Evolutionary conservation across 768 basidiomycete species (phyloP), one percentile per base, ranked within the genome.

Genomic region (Lactarius trivialis): DNA sequence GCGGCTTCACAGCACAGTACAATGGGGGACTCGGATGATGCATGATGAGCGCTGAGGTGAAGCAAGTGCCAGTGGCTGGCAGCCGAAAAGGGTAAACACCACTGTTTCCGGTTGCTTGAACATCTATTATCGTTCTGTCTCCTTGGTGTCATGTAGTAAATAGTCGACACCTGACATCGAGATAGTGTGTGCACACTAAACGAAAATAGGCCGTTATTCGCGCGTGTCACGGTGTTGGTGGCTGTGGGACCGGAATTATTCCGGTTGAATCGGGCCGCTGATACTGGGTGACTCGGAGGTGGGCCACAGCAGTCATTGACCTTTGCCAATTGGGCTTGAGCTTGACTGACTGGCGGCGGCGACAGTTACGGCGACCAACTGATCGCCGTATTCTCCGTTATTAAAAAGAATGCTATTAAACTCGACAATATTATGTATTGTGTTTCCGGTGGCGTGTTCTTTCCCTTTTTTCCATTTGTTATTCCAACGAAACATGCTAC

Each of bases 1-100:
- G 49, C 39, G 55, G n/a, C 24, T 51, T 28, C 21, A 49, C 51
- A 58, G 45, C 41, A 57, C 41, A 45, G 43, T 24, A 21, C 32
- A 43, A 48, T 34, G 41, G 56, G 43, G 41, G 60, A n/a, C n/a
- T n/a, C n/a, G n/a, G 36, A 53, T 52, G 51, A 26, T n/a, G n/a
- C n/a, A n/a, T 21, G 6, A 36, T 48, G 61, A 28, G 61, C 61
- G 61, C 57, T 63, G 61, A 58, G 34, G 24, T 26, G 56, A 53
- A 45, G 57, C 61, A 45, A 54, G 19, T 30, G 52, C 8, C 21
- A 12, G 50, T 52, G 50, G 61, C n/a, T 43, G 50, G 61, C 45
- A 58, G 54, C 61, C 61, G 57, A 63, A 56, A 49, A 60, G 43
- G 24, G 56, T 26, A n/a, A 56, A 34, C 30, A 32, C 34, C 34